phyloP scores from a whole-genome alignment of 257 asterid species.

The Scutellaria minor region DNA sequence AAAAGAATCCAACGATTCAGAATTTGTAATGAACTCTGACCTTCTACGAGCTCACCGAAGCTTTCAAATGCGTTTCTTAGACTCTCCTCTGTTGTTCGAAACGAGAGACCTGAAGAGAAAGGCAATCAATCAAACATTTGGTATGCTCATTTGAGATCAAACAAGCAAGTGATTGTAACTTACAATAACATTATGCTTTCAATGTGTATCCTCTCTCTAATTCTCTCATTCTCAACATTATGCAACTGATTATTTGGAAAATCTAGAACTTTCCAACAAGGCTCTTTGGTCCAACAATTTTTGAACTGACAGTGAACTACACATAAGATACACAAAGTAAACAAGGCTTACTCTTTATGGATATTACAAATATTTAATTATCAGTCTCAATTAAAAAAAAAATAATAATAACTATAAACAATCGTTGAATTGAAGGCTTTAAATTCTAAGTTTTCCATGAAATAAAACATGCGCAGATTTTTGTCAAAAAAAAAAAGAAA shows the following conservation, averaged over 20 bases:
- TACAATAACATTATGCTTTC: slow-evolving; percentile 1
- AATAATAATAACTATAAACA: not conserved
- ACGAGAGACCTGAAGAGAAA: slow-evolving; percentile 69
- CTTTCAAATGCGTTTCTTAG: slow-evolving; percentile 62
- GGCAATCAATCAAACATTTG: slow-evolving; percentile 21
- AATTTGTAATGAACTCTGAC: slow-evolving; percentile 36
- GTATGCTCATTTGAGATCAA: slow-evolving; percentile 1
- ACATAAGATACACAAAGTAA: not conserved
- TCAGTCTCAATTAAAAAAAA: no score
- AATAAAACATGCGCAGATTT: not conserved
- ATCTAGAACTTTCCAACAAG: not conserved
- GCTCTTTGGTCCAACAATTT: not conserved
- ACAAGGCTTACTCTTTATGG: not conserved
- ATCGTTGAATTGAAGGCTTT: not conserved
- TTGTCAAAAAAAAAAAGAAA: no score
- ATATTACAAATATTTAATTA: not conserved
- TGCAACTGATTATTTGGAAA: not conserved
- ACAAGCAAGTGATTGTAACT: not conserved
- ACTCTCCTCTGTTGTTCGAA: slow-evolving; percentile 78
- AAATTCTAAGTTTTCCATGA: slow-evolving; percentile 8
- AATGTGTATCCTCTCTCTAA: not conserved
- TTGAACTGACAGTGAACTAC: not conserved
- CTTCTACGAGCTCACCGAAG: slow-evolving; percentile 81
- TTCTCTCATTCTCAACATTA: not conserved
- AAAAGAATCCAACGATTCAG: slow-evolving; percentile 5